Evolutionary conservation across 805 yeast species (phyloP).

Genomic region (Yueomyces sp.): DNA sequence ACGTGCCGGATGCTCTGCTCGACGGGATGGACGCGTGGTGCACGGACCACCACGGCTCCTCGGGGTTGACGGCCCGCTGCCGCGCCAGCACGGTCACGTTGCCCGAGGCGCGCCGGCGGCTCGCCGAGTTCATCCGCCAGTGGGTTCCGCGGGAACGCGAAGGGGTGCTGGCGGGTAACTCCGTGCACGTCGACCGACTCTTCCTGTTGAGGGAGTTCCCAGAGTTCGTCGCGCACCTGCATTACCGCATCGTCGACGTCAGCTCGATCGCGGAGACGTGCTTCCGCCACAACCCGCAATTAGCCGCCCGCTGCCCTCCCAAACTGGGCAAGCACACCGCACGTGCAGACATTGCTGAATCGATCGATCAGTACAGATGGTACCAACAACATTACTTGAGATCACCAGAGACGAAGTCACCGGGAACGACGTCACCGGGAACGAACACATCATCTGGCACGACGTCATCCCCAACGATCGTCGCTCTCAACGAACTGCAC

Average conservation of each 20-base stretch:
- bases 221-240: conserved; percentile 40
- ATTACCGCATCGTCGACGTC: conserved; percentile 81
- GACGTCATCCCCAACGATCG: no score
- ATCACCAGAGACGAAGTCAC: no score
- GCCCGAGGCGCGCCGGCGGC: conserved; percentile 49
- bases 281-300: conserved; percentile 55
- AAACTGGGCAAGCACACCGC: conserved; percentile 79
- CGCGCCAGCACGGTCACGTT: conserved; percentile 39
- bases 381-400: conserved; percentile 52
- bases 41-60: conserved; percentile 57
- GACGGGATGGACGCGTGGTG: conserved; percentile 86
- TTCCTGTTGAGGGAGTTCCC: conserved; percentile 84
- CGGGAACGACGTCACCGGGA: no score
- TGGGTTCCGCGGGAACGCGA: conserved; percentile 37
- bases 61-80: conserved; percentile 69
- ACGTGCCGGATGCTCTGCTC: conserved; percentile 31
- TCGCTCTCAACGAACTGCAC: no score
- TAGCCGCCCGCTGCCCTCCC: conserved; percentile 43
- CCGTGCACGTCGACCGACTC: conserved; percentile 81
- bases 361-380: conserved; percentile 74
- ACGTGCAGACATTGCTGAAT: conserved; percentile 72
- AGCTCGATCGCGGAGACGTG: conserved; percentile 76
- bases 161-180: conserved; percentile 81
- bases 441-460: no score
- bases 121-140: conserved; percentile 45